phyloP scores from a whole-genome alignment of 129 eudicot genomes.

The Flaveria trinervia region DNA sequence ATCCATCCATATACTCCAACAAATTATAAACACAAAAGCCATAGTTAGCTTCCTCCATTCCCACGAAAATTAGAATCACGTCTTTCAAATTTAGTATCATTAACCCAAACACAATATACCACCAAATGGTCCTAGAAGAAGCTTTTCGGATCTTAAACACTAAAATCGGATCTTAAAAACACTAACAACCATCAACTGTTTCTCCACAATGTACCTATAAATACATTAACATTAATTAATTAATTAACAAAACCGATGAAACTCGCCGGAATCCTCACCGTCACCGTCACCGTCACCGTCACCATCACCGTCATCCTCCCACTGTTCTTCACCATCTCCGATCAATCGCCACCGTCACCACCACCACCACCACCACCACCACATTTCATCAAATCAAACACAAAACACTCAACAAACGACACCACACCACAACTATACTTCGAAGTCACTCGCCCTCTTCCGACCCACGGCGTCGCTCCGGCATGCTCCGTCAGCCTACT shows the following conservation, averaged over 20 bases:
- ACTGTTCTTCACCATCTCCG: constrained; percentile 20
- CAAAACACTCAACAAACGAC: constrained; percentile 2
- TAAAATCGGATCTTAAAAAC: no score
- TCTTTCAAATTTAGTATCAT: no score
- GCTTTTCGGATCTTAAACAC: no score
- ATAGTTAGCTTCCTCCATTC: no score
- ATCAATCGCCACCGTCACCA: not conserved
- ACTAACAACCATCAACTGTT: not conserved
- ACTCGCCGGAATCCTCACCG: constrained; percentile 11
- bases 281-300: no score
- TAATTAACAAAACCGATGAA: not conserved
- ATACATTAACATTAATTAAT: not conserved
- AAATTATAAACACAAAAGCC: no score
- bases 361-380: no score
- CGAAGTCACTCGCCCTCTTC: constrained; percentile 53
- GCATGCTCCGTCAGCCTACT: constrained; percentile 48
- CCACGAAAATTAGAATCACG: no score
- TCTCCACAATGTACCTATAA: not conserved
- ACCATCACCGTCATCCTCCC: constrained; percentile 24
- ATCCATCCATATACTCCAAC: no score
- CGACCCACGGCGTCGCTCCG: constrained; percentile 42
- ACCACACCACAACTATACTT: constrained; percentile 34
- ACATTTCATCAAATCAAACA: constrained; percentile 34
- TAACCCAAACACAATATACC: no score
- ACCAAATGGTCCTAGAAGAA: no score